Conservation (phyloP, 306 rosid species). For the Gillenia trifoliata region DNA sequence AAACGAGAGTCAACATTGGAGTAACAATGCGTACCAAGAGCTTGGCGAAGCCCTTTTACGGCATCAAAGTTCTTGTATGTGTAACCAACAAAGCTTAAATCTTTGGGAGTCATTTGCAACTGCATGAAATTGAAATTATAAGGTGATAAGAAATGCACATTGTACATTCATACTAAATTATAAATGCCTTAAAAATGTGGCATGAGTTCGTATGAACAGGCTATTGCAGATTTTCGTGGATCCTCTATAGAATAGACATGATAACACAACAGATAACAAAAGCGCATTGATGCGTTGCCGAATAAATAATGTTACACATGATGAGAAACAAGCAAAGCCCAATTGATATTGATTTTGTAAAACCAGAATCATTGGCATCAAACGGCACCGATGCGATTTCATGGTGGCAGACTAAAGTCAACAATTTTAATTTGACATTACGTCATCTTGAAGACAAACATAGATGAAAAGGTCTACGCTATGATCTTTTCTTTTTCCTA, state of each 20-base stretch:
- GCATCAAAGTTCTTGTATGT: constrained; percentile 99
- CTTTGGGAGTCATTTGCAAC: constrained; percentile 91
- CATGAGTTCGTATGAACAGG: background rate
- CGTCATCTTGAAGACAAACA: background rate
- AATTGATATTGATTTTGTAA: background rate
- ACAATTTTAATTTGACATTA: background rate
- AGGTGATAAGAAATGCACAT: constrained; percentile 12
- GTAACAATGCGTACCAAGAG: constrained; percentile 55
- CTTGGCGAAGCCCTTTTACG: constrained; percentile 80
- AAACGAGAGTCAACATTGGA: constrained; percentile 16
- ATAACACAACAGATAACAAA: background rate
- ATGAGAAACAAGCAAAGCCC: background rate
- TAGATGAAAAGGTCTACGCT: background rate
- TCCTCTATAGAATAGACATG: background rate
- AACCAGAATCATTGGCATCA: background rate
- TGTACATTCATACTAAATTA: constrained; percentile 12
- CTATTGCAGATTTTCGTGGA: background rate
- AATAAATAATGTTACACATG: background rate
- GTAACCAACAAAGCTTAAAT: constrained; percentile 91
- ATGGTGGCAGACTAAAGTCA: background rate
- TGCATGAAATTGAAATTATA: constrained; percentile 43
- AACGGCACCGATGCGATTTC: background rate
- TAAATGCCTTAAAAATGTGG: background rate
- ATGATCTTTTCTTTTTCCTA: background rate
- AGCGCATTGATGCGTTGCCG: background rate